Base-by-base conservation (phyloP, 2,329 filamentous ascomycete genomes). In the Diaporthe ilicicola region DNA sequence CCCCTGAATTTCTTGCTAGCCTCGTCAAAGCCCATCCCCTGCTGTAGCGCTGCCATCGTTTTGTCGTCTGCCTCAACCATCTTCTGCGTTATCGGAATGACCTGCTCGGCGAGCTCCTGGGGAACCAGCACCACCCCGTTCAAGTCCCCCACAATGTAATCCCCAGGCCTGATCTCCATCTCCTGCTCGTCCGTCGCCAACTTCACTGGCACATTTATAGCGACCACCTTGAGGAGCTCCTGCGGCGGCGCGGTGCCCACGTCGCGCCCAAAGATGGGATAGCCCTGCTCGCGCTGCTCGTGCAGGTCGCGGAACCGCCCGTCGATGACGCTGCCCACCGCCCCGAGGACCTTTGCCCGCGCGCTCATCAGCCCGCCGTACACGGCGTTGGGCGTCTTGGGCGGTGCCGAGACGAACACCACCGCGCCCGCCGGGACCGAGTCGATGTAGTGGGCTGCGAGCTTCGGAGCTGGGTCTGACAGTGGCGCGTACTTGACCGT, bases 351-450 rank as follows among this genome's bases (percentile, higher is more conserved):
- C 73, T 81, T 79, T 3, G 86, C 86, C 24, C 86, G 80, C 3
- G 82, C 82, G 29, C 83, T 84, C 87, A 88, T 88, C 29, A 89
- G 78, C 1, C 86, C 86, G 39, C 87, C 87, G 74, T 87, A 89
- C 53, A 86, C 83, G 54, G 86, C 86, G 73, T 88, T 88, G 56
- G 85, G 81, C 24, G 79, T 82, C 48, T 76, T 77, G 0, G 80
- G 76, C 5, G 86, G 86, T 53, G 82, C 82, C 2, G 85, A 87
- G 17, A 89, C 81, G 74, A 88, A 88, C 22, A 88, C 73, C 0
- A 88, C 83, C 1, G 84, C 80, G 27, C 84, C 84, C 1, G 76
- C 69, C 0, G 85, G 86, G 12, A 88, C 81, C 0, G 78, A 76
- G 75, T 88, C 86, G 73, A 88, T 87, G 84, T 87, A 88, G 71